A percentile compares a stretch with the other conserved stretches of the same genome.
phyloP scores from a whole-genome alignment of 257 asterid genomes.

The Pogostemon cablin region DNA sequence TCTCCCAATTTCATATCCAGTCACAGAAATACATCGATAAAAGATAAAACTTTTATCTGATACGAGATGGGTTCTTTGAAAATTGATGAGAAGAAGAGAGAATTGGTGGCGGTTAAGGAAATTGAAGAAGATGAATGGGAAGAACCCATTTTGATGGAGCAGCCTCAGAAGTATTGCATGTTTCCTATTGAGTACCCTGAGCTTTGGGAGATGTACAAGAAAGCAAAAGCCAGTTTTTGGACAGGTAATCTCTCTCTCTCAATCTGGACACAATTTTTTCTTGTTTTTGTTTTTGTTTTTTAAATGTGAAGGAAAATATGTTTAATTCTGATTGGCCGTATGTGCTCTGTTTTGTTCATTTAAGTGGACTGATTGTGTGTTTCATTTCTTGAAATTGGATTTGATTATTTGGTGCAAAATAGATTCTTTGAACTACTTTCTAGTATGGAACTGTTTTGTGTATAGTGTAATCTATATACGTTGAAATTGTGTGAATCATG shows the following conservation, averaged over 20 bases:
- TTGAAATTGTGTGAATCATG: not conserved
- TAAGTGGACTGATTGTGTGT: slow-evolving; percentile 21
- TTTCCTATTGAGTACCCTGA: slow-evolving; percentile 72
- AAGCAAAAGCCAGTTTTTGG: slow-evolving; percentile 76
- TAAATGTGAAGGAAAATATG: not conserved
- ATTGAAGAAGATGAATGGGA: slow-evolving; percentile 33
- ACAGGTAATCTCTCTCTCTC: slow-evolving; percentile 45
- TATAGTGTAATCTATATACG: not conserved
- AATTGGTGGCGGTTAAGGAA: slow-evolving; percentile 35
- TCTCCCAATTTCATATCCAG: slow-evolving; percentile 23
- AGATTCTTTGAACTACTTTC: slow-evolving; percentile 18
- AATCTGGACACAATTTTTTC: too few species aligned
- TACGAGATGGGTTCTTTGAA: slow-evolving; percentile 59
- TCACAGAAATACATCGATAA: slow-evolving; percentile 27
- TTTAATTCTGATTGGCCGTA: not conserved
- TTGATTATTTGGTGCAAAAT: not conserved
- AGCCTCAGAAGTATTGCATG: slow-evolving; percentile 69
- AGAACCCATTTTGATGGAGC: slow-evolving; percentile 75
- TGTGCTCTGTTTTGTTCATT: not conserved
- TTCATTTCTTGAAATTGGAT: slow-evolving; percentile 17
- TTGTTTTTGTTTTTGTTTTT: too few species aligned
- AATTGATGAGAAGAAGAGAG: slow-evolving; percentile 44
- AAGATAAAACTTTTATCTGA: not conserved
- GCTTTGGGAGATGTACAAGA: slow-evolving; percentile 89
- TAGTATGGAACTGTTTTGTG: not conserved